These are phyloP conservation scores for Trypanosoma platydactyli DNA, from an alignment of 208 protist species.

Conservation along the genomic window DNA sequence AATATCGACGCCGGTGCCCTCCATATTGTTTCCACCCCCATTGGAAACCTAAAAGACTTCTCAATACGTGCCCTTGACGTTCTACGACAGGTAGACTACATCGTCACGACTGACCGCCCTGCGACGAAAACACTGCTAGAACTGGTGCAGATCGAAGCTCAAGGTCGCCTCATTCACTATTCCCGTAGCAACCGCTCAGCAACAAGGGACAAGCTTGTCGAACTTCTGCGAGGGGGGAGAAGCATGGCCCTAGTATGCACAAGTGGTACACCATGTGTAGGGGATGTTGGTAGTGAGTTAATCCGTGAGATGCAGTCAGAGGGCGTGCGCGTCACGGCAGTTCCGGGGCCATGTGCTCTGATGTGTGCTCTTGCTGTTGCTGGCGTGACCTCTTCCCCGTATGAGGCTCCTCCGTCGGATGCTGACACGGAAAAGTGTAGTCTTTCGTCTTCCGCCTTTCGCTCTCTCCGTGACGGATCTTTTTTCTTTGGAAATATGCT, in stretches of 20 bases:
- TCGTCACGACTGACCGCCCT: conserved; percentile 78
- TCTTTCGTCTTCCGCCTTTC: background rate
- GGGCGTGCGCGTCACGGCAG: conserved; percentile 79
- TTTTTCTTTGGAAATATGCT: conserved; percentile 90
- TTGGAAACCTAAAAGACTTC: conserved; percentile 93
- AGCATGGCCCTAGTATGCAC: conserved; percentile 90
- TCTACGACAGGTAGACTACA: conserved; percentile 87
- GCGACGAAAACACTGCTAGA: conserved; percentile 86
- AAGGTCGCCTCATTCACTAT: conserved; percentile 89
- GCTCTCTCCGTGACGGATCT: conserved; percentile 59
- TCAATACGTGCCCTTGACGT: conserved; percentile 81
- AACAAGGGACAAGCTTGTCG: conserved; percentile 73
- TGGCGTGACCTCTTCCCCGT: conserved; percentile 63
- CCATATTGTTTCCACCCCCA: conserved; percentile 89
- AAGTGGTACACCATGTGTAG: conserved; percentile 86
- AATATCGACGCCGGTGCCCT: conserved; percentile 73
- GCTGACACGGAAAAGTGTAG: background rate
- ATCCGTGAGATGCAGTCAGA: conserved; percentile 79
- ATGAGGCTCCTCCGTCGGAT: conserved; percentile 27
- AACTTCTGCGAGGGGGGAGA: conserved; percentile 82
- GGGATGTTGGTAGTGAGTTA: conserved; percentile 79
- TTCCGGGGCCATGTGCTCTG: conserved; percentile 79
- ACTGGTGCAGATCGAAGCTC: conserved; percentile 72
- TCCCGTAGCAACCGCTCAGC: conserved; percentile 63
- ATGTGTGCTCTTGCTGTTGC: conserved; percentile 75